Evolutionary conservation across 352 stramenopile genomes (phyloP).

Genomic region (Globisporangium nagaii): DNA sequence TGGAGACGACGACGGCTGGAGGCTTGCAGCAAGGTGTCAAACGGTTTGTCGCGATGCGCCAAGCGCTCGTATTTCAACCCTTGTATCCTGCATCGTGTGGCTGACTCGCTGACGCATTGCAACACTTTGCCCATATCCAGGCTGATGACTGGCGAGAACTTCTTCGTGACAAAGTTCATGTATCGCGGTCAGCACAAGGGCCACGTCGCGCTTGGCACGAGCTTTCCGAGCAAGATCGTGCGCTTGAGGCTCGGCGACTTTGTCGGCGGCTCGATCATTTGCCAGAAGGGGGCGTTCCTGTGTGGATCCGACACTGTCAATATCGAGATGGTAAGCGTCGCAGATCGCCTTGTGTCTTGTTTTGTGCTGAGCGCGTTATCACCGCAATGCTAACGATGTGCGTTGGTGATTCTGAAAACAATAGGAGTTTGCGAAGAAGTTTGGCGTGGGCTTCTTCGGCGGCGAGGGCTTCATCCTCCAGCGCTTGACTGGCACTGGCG

Average conservation of each 20-base stretch:
- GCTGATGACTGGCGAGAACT: slow-evolving; percentile 77
- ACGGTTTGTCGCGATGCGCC: slow-evolving; percentile 35
- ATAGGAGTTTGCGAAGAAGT: slow-evolving; percentile 87
- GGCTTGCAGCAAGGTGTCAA: slow-evolving; percentile 84
- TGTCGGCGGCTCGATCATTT: slow-evolving; percentile 80
- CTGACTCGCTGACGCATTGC: background rate
- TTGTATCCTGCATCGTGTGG: background rate
- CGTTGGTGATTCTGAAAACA: background rate
- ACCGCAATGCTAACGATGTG: too few species aligned
- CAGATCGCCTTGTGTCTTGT: too few species aligned
- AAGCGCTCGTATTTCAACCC: background rate
- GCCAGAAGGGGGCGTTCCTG: slow-evolving; percentile 90
- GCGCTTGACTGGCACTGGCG: slow-evolving; percentile 83
- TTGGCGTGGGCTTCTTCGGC: slow-evolving; percentile 91
- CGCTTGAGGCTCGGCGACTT: slow-evolving; percentile 87
- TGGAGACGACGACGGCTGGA: slow-evolving; percentile 90
- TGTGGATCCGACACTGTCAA: slow-evolving; percentile 89
- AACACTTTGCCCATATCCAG: slow-evolving; percentile 21
- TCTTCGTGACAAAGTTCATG: slow-evolving; percentile 73
- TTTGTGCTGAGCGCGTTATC: too few species aligned
- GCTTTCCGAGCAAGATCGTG: slow-evolving; percentile 88
- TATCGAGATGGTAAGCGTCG: slow-evolving; percentile 90
- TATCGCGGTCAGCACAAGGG: slow-evolving; percentile 59
- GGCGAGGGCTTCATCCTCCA: slow-evolving; percentile 94
- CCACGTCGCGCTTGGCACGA: slow-evolving; percentile 88